A percentile compares a stretch with the other conserved stretches of the same genome.
Conservation (phyloP, 202 grass and related monocot species). For the Eragrostis tef region DNA sequence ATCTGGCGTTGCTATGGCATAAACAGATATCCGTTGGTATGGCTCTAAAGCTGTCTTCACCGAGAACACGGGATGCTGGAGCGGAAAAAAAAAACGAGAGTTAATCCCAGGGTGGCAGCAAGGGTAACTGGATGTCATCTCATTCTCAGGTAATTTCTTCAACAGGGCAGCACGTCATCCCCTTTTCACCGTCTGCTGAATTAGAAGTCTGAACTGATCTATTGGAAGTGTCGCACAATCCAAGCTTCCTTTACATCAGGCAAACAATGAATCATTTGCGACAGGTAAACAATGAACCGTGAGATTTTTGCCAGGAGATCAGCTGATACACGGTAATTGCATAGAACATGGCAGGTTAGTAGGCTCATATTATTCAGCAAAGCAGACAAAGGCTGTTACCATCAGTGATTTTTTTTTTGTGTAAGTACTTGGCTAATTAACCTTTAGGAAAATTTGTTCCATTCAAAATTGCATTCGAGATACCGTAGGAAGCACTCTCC, state of each 20-base stretch:
- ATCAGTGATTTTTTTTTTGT: background rate
- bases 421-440: background rate
- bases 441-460: background rate
- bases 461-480: background rate
- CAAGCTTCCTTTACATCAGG: background rate
- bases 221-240: background rate
- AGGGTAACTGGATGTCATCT: too few species aligned
- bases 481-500: background rate
- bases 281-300: background rate
- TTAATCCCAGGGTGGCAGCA: too few species aligned
- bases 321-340: background rate
- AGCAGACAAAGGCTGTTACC: background rate
- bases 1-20: too few species aligned
- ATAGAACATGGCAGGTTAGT: background rate
- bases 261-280: background rate
- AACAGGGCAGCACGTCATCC: too few species aligned
- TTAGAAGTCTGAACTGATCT: background rate
- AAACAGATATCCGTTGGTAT: too few species aligned
- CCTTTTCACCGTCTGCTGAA: background rate
- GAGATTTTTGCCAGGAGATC: background rate
- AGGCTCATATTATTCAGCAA: background rate
- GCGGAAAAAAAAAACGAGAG: too few species aligned
- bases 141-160: too few species aligned
- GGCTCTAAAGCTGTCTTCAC: too few species aligned
- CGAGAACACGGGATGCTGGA: too few species aligned